These are phyloP conservation scores for Meyerozyma carpophila DNA, from an alignment of 1,139 yeast genomes.

Conservation along the genomic window DNA sequence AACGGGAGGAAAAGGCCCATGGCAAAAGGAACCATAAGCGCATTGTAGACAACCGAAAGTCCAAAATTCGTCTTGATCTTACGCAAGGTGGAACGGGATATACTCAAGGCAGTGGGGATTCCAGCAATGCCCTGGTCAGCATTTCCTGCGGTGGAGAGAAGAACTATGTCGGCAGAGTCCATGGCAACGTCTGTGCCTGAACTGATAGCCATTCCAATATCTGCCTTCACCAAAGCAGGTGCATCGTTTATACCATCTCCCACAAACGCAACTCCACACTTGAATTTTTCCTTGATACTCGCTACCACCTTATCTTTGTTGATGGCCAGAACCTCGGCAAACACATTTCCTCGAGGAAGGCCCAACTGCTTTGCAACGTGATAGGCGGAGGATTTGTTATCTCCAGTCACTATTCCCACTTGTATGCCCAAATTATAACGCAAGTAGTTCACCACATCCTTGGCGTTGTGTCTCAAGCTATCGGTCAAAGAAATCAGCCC, in stretches of 20 bases:
- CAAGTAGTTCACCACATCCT: slow-evolving; percentile 53
- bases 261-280: slow-evolving; percentile 66
- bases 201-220: slow-evolving; percentile 85
- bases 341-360: slow-evolving; percentile 58
- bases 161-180: slow-evolving; percentile 91
- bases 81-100: slow-evolving; percentile 64
- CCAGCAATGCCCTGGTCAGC: slow-evolving; percentile 43
- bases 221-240: slow-evolving; percentile 86
- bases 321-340: slow-evolving; percentile 73
- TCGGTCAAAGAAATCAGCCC: slow-evolving; percentile 72
- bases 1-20: slow-evolving; percentile 87
- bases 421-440: slow-evolving; percentile 44
- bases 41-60: slow-evolving; percentile 83
- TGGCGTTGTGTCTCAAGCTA: slow-evolving; percentile 62
- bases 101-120: slow-evolving; percentile 66
- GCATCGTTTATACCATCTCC: slow-evolving; percentile 98
- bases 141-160: slow-evolving; percentile 28
- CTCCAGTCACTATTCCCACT: slow-evolving; percentile 94
- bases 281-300: slow-evolving; percentile 45
- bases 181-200: slow-evolving; percentile 95
- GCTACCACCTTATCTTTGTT: slow-evolving; percentile 68
- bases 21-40: slow-evolving; percentile 89
- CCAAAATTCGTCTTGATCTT: slow-evolving; percentile 77
- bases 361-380: slow-evolving; percentile 65
- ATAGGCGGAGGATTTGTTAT: slow-evolving; percentile 57